phyloP scores from a whole-genome alignment of 371 early-diverging fungal genomes.

The Edhazardia aedis region DNA sequence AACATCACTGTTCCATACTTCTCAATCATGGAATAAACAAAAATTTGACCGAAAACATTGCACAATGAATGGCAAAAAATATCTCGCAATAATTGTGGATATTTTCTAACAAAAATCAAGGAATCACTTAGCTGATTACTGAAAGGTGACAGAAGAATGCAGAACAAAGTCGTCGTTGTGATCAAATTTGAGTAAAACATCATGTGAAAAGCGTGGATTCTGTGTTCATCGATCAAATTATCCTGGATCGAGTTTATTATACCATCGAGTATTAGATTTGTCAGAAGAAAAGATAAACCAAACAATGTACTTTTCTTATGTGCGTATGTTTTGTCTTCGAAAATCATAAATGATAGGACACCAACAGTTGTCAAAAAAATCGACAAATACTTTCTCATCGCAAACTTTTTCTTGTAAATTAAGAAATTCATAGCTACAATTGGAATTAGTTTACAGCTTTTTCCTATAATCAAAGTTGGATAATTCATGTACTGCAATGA shows the following conservation, averaged over 20 bases:
- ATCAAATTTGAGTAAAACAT: constrained; percentile 82
- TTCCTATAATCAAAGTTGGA: constrained; percentile 77
- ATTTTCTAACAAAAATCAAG: constrained; percentile 52
- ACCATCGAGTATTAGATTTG: constrained; percentile 70
- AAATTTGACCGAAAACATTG: constrained; percentile 80
- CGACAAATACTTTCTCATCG: constrained; percentile 58
- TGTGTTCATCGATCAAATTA: constrained; percentile 58
- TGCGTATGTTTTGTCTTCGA: constrained; percentile 48
- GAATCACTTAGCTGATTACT: constrained; percentile 54
- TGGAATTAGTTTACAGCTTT: constrained; percentile 83
- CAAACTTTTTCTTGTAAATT: constrained; percentile 60
- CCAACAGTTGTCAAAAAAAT: constrained; percentile 62
- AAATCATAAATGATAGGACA: constrained; percentile 69
- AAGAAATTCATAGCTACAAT: constrained; percentile 73
- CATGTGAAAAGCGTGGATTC: constrained; percentile 62
- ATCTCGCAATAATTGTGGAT: constrained; percentile 59
- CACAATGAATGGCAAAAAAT: constrained; percentile 62
- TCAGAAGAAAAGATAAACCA: constrained; percentile 58
- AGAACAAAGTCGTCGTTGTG: constrained; percentile 52
- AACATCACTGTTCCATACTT: constrained; percentile 65
- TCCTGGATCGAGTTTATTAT: constrained; percentile 86
- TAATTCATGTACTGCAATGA: constrained; percentile 74
- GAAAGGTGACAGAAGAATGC: constrained; percentile 48
- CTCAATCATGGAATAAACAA: constrained; percentile 74
- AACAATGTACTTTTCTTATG: constrained; percentile 49